Percentiles rank a stretch among this genome's conserved stretches.
Conservation (phyloP, 2,329 filamentous ascomycete genomes). For the Verticillium isaacii region DNA sequence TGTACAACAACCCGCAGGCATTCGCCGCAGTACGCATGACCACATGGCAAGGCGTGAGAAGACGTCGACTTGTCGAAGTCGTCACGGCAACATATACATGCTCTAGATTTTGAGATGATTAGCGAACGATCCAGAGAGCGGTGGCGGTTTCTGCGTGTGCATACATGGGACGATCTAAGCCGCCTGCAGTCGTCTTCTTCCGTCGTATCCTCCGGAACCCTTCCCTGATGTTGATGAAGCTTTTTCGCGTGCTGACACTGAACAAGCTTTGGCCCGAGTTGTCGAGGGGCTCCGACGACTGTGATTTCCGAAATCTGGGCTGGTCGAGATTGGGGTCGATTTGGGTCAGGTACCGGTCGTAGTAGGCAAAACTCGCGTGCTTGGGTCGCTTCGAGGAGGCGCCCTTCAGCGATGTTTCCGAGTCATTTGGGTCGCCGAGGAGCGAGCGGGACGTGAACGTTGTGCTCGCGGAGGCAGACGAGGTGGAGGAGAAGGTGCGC, state of each 20-base stretch:
- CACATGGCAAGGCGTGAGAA: slow-evolving; percentile 49
- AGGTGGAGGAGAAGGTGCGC: slow-evolving; percentile 39
- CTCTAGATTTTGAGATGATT: slow-evolving; percentile 21
- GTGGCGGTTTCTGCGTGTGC: slow-evolving; percentile 3
- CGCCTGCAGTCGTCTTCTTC: slow-evolving; percentile 30
- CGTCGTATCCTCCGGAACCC: slow-evolving; percentile 38
- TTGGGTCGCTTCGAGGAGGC: slow-evolving; percentile 20
- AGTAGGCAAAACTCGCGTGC: slow-evolving; percentile 42
- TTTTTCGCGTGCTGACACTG: slow-evolving; percentile 38
- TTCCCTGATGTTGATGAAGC: slow-evolving; percentile 40
- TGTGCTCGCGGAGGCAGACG: slow-evolving; percentile 32
- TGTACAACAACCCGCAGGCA: slow-evolving; percentile 51
- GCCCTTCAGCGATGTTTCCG: slow-evolving; percentile 15
- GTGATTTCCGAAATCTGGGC: slow-evolving; percentile 31
- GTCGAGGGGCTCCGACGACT: slow-evolving; percentile 21
- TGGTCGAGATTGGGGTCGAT: slow-evolving; percentile 37
- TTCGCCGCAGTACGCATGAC: slow-evolving; percentile 51
- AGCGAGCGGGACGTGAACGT: slow-evolving; percentile 37
- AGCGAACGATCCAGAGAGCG: neutral
- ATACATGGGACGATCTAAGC: slow-evolving; percentile 27
- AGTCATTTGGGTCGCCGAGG: slow-evolving; percentile 18
- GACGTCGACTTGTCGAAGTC: slow-evolving; percentile 38
- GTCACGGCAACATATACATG: slow-evolving; percentile 53
- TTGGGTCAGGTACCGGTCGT: slow-evolving; percentile 46
- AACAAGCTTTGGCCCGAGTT: slow-evolving; percentile 34